Percentiles rank a stretch among this genome's conserved stretches.
Evolutionary conservation across 108 stramenopile species (phyloP).

Genomic region (Fragilariopsis cylindrus): DNA sequence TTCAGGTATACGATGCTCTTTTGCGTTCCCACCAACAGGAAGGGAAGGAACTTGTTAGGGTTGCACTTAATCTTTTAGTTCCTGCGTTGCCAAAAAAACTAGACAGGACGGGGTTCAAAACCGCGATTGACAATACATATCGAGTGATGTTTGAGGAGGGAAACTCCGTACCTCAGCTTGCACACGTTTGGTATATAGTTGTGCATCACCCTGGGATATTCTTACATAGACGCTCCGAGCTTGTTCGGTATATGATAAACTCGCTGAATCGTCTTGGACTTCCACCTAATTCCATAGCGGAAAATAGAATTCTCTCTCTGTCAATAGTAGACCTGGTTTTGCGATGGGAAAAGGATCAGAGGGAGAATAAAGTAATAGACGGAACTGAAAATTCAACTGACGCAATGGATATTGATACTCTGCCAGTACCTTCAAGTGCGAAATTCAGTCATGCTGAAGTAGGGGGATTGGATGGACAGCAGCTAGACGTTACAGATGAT

Average conservation of each 20-base stretch:
- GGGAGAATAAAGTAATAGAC: slow-evolving; percentile 6
- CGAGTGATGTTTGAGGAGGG: slow-evolving; percentile 93
- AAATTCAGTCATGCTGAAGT: slow-evolving; percentile 1
- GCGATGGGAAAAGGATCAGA: slow-evolving; percentile 66
- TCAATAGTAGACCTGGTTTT: slow-evolving; percentile 82
- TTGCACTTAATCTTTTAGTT: slow-evolving; percentile 82
- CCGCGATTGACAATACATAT: slow-evolving; percentile 77
- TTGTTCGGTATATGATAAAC: slow-evolving; percentile 86
- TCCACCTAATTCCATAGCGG: slow-evolving; percentile 64
- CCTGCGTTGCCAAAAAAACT: slow-evolving; percentile 76
- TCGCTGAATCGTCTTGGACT: slow-evolving; percentile 80
- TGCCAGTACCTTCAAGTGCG: not conserved
- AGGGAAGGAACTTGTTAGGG: slow-evolving; percentile 73
- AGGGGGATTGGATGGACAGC: not conserved
- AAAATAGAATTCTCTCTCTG: slow-evolving; percentile 73
- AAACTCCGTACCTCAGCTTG: slow-evolving; percentile 85
- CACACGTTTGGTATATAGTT: slow-evolving; percentile 89
- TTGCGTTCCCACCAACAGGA: slow-evolving; percentile 81
- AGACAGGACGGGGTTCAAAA: slow-evolving; percentile 52
- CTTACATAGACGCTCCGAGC: slow-evolving; percentile 48
- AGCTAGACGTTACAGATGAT: not conserved
- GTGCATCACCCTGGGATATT: slow-evolving; percentile 76
- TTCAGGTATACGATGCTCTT: slow-evolving; percentile 85
- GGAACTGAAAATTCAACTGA: not conserved
- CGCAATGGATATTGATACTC: slow-evolving; percentile 2